Percentiles rank a stretch among this genome's conserved stretches.
Conservation (phyloP, 345 rosid species). For the Populus davidiana region DNA sequence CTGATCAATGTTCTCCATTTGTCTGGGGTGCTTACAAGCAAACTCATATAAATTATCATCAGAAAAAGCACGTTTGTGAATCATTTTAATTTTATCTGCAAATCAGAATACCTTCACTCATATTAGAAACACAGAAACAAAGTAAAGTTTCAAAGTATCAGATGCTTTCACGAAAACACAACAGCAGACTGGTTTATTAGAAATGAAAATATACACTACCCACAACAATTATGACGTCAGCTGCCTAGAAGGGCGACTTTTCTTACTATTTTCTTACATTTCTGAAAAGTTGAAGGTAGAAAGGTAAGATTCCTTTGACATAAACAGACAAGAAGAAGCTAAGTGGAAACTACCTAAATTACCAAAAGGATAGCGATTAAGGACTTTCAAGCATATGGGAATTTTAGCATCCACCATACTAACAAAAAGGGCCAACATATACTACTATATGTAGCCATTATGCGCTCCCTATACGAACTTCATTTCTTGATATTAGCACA, state of each 20-base stretch:
- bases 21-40: slow-evolving; percentile 45
- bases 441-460: background rate
- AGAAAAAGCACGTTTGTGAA: slow-evolving; percentile 46
- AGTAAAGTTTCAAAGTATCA: background rate
- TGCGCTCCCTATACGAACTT: background rate
- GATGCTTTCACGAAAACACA: background rate
- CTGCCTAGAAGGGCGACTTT: background rate
- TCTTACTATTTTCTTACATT: background rate
- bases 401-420: background rate
- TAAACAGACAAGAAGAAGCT: background rate
- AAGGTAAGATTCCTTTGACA: background rate
- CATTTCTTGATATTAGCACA: background rate
- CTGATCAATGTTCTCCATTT: slow-evolving; percentile 29
- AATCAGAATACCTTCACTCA: background rate
- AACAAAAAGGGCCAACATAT: background rate
- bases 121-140: background rate
- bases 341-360: background rate
- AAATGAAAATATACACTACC: background rate
- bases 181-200: background rate
- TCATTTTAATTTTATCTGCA: slow-evolving; percentile 35
- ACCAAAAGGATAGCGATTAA: background rate
- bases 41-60: slow-evolving; percentile 42
- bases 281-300: background rate
- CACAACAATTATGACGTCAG: background rate
- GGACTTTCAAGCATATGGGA: background rate